Percentiles rank a stretch among this genome's conserved stretches.
Evolutionary conservation across 1,284 basidiomycete genomes (phyloP).

Genomic region (Vanrija pseudolonga): DNA sequence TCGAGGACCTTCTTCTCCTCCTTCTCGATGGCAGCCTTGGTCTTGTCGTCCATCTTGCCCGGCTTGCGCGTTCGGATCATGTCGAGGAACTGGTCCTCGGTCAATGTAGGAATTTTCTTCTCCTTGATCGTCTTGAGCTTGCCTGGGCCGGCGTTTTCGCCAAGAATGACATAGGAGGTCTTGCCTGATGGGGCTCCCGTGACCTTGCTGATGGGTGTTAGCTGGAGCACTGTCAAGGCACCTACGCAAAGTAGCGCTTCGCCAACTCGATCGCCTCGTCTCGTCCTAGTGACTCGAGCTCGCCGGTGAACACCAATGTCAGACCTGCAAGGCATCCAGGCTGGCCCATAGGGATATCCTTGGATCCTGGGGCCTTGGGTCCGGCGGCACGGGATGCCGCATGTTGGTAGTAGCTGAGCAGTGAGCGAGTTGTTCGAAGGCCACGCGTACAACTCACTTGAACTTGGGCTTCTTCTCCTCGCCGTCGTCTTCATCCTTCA

Average conservation of each 20-base stretch:
- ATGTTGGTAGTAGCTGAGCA: conserved; percentile 53
- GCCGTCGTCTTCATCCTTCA: conserved; percentile 29
- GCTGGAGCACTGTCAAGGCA: background rate
- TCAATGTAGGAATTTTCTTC: conserved; percentile 68
- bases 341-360: conserved; percentile 71
- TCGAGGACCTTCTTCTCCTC: conserved; percentile 58
- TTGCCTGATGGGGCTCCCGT: conserved; percentile 82
- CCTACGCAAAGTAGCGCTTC: conserved; percentile 84
- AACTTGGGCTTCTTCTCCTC: conserved; percentile 34
- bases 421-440: background rate
- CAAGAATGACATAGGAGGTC: conserved; percentile 86
- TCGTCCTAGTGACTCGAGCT: conserved; percentile 77
- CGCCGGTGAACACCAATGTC: conserved; percentile 93
- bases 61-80: conserved; percentile 65
- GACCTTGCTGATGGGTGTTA: conserved; percentile 61
- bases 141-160: conserved; percentile 78
- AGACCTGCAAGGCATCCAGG: conserved; percentile 82
- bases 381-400: conserved; percentile 64
- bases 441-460: conserved; percentile 32
- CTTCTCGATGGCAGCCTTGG: conserved; percentile 59
- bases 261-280: conserved; percentile 85
- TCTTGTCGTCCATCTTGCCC: conserved; percentile 65
- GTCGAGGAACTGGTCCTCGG: conserved; percentile 82
- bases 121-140: conserved; percentile 84
- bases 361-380: conserved; percentile 63